A percentile compares a stretch with the other conserved stretches of the same genome.
phyloP scores from a whole-genome alignment of 306 rosid genomes.

The Cicer judaicum region DNA sequence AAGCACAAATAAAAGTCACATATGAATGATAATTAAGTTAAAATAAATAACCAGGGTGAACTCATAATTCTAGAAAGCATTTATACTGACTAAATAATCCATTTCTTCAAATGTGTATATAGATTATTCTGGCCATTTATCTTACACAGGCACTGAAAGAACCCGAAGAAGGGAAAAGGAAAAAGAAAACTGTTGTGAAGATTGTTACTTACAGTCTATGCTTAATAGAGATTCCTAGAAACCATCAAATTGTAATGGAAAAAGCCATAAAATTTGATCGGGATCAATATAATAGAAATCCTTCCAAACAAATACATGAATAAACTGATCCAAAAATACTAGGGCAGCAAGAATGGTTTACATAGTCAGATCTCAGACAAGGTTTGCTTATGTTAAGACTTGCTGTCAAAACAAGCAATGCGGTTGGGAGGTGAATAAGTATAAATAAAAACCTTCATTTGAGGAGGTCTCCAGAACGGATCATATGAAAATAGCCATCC shows the following conservation, averaged over 20 bases:
- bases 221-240: slow-evolving; percentile 14
- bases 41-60: slow-evolving; percentile 29
- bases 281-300: slow-evolving; percentile 10
- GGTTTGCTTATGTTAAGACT: slow-evolving; percentile 18
- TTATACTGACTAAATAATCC: slow-evolving; percentile 4
- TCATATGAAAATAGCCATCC: slow-evolving; percentile 94
- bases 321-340: slow-evolving; percentile 13
- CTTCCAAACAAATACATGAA: slow-evolving; percentile 15
- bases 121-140: slow-evolving; percentile 17
- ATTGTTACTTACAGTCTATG: slow-evolving; percentile 26
- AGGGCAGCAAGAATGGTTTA: slow-evolving; percentile 6
- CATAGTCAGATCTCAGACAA: slow-evolving; percentile 25
- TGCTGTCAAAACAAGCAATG: slow-evolving; percentile 18
- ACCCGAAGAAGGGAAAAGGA: slow-evolving; percentile 25
- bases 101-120: slow-evolving; percentile 15
- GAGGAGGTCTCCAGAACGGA: slow-evolving; percentile 96
- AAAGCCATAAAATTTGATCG: slow-evolving; percentile 9
- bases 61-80: slow-evolving; percentile 33
- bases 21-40: slow-evolving; percentile 13
- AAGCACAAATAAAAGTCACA: slow-evolving; percentile 37
- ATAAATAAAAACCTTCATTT: slow-evolving; percentile 71
- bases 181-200: background rate
- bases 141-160: slow-evolving; percentile 34
- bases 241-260: slow-evolving; percentile 28
- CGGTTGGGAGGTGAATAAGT: slow-evolving; percentile 10